These are phyloP conservation scores for Epithele typhae DNA, from an alignment of 768 basidiomycete genomes.

Conservation along the genomic window DNA sequence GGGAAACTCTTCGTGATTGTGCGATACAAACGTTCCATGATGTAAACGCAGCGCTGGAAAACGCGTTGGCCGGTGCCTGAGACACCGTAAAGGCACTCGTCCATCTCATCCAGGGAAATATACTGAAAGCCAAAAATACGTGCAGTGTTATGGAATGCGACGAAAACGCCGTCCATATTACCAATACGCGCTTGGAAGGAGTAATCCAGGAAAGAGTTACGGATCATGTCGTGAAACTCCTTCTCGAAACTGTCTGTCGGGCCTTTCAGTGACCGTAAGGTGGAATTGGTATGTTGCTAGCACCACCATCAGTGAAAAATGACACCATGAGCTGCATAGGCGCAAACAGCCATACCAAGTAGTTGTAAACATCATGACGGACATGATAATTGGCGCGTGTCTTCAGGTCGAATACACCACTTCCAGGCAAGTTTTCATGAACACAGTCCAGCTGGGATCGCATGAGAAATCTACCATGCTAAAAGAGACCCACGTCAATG, in stretches of 20 bases:
- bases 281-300: no score
- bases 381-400: conserved; percentile 85
- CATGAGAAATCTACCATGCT: conserved; percentile 74
- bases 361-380: conserved; percentile 82
- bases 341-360: conserved; percentile 50
- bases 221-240: conserved; percentile 92
- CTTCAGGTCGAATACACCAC: conserved; percentile 94
- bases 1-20: conserved; percentile 62
- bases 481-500: background rate
- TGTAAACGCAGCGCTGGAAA: conserved; percentile 66
- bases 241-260: conserved; percentile 77
- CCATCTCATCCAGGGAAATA: conserved; percentile 83
- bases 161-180: conserved; percentile 92
- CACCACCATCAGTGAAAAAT: no score
- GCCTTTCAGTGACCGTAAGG: conserved; percentile 62
- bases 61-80: conserved; percentile 61
- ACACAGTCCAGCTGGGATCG: conserved; percentile 92
- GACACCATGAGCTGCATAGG: no score
- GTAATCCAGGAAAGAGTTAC: conserved; percentile 86
- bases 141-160: conserved; percentile 85
- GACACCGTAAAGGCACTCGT: conserved; percentile 68
- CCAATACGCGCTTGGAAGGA: conserved; percentile 96
- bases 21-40: conserved; percentile 65
- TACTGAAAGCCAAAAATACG: conserved; percentile 94
- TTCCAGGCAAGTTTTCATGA: conserved; percentile 77